These are phyloP conservation scores for Stromatinia cepivora DNA, from an alignment of 2,329 filamentous ascomycete species.

Conservation along the genomic window DNA sequence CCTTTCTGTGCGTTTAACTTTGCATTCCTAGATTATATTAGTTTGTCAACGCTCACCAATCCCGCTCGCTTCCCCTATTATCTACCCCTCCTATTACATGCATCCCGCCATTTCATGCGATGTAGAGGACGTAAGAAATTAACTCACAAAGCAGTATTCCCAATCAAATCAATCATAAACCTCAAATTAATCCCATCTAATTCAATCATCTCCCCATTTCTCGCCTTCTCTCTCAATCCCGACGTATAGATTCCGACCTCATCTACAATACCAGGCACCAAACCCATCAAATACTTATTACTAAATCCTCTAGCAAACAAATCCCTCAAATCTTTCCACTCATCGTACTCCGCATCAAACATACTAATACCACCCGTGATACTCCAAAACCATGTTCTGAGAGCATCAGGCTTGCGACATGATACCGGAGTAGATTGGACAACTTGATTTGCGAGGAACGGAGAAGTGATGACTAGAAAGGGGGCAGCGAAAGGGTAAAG, in stretches of 20 bases:
- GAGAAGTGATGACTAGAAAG: conserved; percentile 28
- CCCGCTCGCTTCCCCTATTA: background rate
- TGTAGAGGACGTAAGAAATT: background rate
- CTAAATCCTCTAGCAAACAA: conserved; percentile 36
- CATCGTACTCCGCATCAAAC: conserved; percentile 29
- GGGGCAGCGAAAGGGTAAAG: conserved; percentile 32
- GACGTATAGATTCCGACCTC: conserved; percentile 23
- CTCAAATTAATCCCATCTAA: conserved; percentile 27
- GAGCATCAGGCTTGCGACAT: conserved; percentile 25
- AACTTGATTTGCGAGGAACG: conserved; percentile 29
- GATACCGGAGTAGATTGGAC: conserved; percentile 25
- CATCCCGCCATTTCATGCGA: no score
- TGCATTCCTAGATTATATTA: conserved; percentile 17
- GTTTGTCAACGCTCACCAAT: background rate
- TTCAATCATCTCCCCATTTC: conserved; percentile 27
- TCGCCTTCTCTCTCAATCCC: conserved; percentile 26
- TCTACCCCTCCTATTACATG: background rate
- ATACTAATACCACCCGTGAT: conserved; percentile 27
- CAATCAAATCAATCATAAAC: conserved; percentile 35
- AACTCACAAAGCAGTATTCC: conserved; percentile 25
- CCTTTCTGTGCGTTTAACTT: conserved; percentile 29
- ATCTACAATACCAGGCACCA: conserved; percentile 29
- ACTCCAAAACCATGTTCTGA: conserved; percentile 27
- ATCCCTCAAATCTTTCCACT: conserved; percentile 32
- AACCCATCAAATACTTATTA: conserved; percentile 26